phyloP scores from a whole-genome alignment of 352 stramenopile species.

The Pythium sp. region DNA sequence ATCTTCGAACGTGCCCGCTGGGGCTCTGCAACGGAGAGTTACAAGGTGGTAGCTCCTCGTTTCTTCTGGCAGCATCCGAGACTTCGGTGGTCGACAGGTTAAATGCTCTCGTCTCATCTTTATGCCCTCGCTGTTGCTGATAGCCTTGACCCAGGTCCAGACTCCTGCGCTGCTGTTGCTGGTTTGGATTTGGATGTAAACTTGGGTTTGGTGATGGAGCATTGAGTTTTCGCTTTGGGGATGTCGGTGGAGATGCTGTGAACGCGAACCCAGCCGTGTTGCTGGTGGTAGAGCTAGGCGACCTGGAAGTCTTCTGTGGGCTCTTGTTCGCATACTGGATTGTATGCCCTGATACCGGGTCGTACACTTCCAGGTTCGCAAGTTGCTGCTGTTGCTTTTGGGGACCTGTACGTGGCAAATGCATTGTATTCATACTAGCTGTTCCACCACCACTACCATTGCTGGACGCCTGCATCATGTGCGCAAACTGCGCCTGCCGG shows the following conservation, averaged over 20 bases:
- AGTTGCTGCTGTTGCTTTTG: background rate
- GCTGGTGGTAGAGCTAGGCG: background rate
- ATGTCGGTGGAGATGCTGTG: conserved; percentile 3
- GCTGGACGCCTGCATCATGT: conserved; percentile 29
- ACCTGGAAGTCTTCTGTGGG: conserved; percentile 16
- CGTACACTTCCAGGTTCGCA: conserved; percentile 31
- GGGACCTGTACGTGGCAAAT: background rate
- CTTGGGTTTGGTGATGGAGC: background rate
- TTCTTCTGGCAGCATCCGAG: background rate
- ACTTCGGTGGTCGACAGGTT: background rate
- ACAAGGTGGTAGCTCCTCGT: background rate
- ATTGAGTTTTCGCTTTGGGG: conserved; percentile 3
- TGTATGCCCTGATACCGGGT: conserved; percentile 39
- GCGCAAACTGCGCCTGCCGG: conserved; percentile 36
- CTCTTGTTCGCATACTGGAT: conserved; percentile 20
- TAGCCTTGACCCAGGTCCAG: background rate
- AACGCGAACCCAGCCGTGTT: background rate
- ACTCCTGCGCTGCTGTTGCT: background rate
- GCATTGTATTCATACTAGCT: background rate
- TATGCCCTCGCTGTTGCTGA: conserved; percentile 2
- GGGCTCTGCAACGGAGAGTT: conserved; percentile 4
- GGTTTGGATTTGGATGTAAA: background rate
- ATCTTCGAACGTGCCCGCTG: conserved; percentile 5
- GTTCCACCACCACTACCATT: background rate
- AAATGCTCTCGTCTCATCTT: background rate